These are phyloP conservation scores for Mycena filopes DNA, from an alignment of 768 basidiomycete species.

Conservation along the genomic window DNA sequence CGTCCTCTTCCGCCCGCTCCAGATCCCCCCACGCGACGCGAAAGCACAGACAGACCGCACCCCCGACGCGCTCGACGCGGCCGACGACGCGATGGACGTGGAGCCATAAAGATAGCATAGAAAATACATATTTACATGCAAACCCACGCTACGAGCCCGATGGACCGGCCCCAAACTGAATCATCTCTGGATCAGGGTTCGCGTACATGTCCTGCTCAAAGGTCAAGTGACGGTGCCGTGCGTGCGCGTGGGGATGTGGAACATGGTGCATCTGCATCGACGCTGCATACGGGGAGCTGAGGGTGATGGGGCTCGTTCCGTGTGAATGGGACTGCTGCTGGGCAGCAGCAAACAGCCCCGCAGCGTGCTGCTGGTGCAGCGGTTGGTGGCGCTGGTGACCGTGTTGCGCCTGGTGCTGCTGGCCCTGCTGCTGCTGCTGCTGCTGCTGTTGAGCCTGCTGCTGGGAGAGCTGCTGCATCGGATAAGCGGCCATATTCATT, in stretches of 20 bases:
- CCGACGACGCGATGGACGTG: constrained; percentile 66
- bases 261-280: constrained; percentile 79
- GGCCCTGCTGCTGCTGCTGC: constrained; percentile 35
- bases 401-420: constrained; percentile 22
- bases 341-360: constrained; percentile 21
- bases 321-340: constrained; percentile 30
- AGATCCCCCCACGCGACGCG: constrained; percentile 20
- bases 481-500: constrained; percentile 41
- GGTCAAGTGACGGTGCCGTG: constrained; percentile 74
- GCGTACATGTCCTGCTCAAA: constrained; percentile 51
- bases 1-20: constrained; percentile 62
- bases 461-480: constrained; percentile 30
- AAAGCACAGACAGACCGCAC: not conserved
- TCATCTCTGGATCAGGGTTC: constrained; percentile 54
- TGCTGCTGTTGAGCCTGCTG: constrained; percentile 33
- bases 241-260: constrained; percentile 82
- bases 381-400: constrained; percentile 22
- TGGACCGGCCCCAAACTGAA: constrained; percentile 56
- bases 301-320: constrained; percentile 47
- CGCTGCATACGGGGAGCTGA: constrained; percentile 68
- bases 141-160: constrained; percentile 39
- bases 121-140: constrained; percentile 34
- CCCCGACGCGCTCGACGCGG: constrained; percentile 24
- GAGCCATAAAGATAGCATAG: constrained; percentile 42
- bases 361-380: constrained; percentile 10